Conservation (phyloP, 1,139 yeast species). For the Geotrichum restrictum region DNA sequence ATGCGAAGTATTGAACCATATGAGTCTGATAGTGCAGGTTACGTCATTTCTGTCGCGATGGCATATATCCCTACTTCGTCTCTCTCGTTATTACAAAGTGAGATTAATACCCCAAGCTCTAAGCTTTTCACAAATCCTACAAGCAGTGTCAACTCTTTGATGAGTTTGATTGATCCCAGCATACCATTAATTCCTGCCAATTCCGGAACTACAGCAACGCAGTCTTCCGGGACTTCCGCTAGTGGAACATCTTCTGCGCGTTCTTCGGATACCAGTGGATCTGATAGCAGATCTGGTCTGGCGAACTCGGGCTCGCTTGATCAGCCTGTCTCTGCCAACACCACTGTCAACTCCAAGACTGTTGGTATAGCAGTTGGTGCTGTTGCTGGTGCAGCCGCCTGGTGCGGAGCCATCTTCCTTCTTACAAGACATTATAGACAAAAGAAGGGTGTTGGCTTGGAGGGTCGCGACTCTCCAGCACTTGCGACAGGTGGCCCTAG, state of each 20-base stretch:
- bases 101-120: conserved; percentile 36
- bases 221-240: conserved; percentile 11
- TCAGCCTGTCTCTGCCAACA: conserved; percentile 29
- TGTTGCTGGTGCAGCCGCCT: conserved; percentile 38
- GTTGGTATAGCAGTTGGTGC: conserved; percentile 43
- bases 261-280: not conserved
- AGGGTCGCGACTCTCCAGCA: conserved; percentile 19
- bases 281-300: conserved; percentile 18
- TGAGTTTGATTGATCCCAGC: conserved; percentile 41
- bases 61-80: conserved; percentile 38
- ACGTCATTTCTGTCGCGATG: conserved; percentile 41
- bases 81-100: conserved; percentile 32
- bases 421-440: conserved; percentile 34
- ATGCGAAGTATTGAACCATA: conserved; percentile 41
- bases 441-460: conserved; percentile 26
- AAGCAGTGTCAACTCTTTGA: conserved; percentile 35
- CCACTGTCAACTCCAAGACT: conserved; percentile 33
- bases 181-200: conserved; percentile 35
- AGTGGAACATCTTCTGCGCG: conserved; percentile 18
- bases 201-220: too few relatives aligned
- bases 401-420: conserved; percentile 39
- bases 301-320: conserved; percentile 38
- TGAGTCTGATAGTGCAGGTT: conserved; percentile 33
- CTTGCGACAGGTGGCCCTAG: conserved; percentile 21
- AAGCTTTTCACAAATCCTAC: conserved; percentile 38